These are phyloP conservation scores for Boletus nobilissimus DNA, from an alignment of 1,284 basidiomycete species.

Conservation along the genomic window DNA sequence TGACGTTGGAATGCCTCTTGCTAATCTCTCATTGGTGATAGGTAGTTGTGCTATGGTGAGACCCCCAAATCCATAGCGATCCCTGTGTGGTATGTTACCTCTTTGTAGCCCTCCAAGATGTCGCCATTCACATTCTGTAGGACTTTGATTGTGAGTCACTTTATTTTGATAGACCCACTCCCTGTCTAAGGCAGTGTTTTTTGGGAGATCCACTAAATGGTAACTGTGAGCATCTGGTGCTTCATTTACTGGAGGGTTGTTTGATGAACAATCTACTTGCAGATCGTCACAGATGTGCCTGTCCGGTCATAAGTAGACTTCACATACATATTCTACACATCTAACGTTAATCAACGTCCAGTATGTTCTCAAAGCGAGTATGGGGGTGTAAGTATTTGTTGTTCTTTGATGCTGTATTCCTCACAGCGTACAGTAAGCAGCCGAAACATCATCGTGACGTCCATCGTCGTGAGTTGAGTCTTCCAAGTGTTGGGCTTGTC, in stretches of 20 bases:
- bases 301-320: constrained; percentile 48
- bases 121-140: constrained; percentile 37
- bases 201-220: constrained; percentile 55
- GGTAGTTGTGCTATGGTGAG: constrained; percentile 38
- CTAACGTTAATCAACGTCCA: constrained; percentile 13
- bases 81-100: constrained; percentile 58
- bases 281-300: constrained; percentile 58
- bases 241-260: background rate
- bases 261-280: background rate
- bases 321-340: background rate
- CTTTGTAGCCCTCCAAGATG: background rate
- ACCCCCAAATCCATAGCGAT: constrained; percentile 50
- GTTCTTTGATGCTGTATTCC: background rate
- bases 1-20: background rate
- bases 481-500: constrained; percentile 23
- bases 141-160: constrained; percentile 55
- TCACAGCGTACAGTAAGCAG: constrained; percentile 52
- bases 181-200: background rate
- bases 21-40: background rate
- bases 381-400: constrained; percentile 51
- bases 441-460: constrained; percentile 50
- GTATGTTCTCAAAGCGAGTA: constrained; percentile 56
- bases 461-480: constrained; percentile 49
- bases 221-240: constrained; percentile 50
- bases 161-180: background rate